A percentile compares a stretch with the other conserved stretches of the same genome.
Evolutionary conservation across 176 grass and related monocot species (phyloP).

Genomic region (Musa itinerans): DNA sequence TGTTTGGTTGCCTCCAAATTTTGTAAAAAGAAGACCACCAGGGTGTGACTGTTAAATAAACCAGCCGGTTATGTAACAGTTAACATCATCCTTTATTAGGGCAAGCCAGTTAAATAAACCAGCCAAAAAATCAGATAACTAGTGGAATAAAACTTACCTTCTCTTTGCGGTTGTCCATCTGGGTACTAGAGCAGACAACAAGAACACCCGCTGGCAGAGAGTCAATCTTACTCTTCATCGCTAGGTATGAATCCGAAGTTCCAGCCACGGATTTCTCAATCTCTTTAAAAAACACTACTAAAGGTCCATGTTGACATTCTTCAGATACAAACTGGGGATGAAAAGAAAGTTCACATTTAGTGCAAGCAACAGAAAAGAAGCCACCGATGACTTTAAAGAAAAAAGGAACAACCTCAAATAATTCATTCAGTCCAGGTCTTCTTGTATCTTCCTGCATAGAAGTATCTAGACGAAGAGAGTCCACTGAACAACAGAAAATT

Average conservation of each 20-base stretch:
- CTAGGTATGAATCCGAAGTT: conserved; percentile 52
- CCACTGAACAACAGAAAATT: conserved; percentile 46
- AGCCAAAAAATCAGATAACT: neutral
- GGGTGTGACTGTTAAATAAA: conserved; percentile 50
- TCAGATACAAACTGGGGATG: conserved; percentile 50
- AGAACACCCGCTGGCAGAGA: conserved; percentile 59
- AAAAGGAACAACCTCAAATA: conserved; percentile 55
- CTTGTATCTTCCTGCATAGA: conserved; percentile 65
- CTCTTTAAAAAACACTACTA: conserved; percentile 77
- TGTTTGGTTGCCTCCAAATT: conserved; percentile 73
- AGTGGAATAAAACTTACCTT: conserved; percentile 43
- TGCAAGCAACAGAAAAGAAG: conserved; percentile 13
- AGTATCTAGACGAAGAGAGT: conserved; percentile 59
- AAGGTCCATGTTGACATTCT: conserved; percentile 55
- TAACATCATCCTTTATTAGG: neutral
- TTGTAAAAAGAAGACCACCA: conserved; percentile 78
- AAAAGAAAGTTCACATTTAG: conserved; percentile 17
- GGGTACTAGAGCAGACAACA: conserved; percentile 78
- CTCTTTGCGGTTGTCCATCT: conserved; percentile 70
- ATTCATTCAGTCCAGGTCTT: conserved; percentile 68
- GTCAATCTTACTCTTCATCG: conserved; percentile 69
- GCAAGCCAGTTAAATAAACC: neutral
- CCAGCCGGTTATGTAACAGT: neutral
- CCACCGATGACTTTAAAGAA: conserved; percentile 9
- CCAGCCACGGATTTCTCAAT: conserved; percentile 72